Evolutionary conservation across 345 rosid species (phyloP), one percentile per base, ranked within the genome.

Genomic region (Lepidium africanum): DNA sequence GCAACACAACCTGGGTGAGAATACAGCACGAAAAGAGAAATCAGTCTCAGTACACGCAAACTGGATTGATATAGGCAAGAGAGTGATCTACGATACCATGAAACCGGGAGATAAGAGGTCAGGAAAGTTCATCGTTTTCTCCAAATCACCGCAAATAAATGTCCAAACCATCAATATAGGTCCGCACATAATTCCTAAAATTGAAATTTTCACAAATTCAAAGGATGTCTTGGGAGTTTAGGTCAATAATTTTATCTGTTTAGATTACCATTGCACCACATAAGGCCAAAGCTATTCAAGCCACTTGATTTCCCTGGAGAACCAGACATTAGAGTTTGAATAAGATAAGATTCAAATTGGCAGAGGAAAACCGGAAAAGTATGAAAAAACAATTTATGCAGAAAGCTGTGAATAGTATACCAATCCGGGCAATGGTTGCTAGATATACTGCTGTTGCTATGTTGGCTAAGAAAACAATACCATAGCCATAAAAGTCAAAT

Each of bases 261-360:
- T 38, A 46, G 0, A 55, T 73, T 83, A 91, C 99, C 99, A 76
- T 91, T 94, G 85, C 93, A 87, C 99, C 96, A 94, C 96, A 94
- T 94, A 52, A 94, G 90, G 51, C 97, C 97, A 82, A 94, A 94
- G 79, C 97, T 94, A 81, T 89, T 94, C 63, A 94, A 88, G 78
- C 97, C 96, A 74, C 96, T 94, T 53, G 97, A 80, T 78, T 89
- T 94, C 72, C 99, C 99, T 94, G 87, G 56, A 45, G 75, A 53
- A 63, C 11, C 40, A 76, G 41, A 70, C 42, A 36, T 51, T 41
- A 64, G 15, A 35, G 19, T 30, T 42, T 23, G 42, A 23, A 67
- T 35, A 30, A 64, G 63, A 35, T 42, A 54, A 32, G 19, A 42
- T 40, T 57, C 30, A 61, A 45, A 25, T 3, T n/a, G 42, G 59